A percentile compares a stretch with the other conserved stretches of the same genome.
Evolutionary conservation across 805 yeast genomes (phyloP).

Genomic region (Lachancea kluyveri): DNA sequence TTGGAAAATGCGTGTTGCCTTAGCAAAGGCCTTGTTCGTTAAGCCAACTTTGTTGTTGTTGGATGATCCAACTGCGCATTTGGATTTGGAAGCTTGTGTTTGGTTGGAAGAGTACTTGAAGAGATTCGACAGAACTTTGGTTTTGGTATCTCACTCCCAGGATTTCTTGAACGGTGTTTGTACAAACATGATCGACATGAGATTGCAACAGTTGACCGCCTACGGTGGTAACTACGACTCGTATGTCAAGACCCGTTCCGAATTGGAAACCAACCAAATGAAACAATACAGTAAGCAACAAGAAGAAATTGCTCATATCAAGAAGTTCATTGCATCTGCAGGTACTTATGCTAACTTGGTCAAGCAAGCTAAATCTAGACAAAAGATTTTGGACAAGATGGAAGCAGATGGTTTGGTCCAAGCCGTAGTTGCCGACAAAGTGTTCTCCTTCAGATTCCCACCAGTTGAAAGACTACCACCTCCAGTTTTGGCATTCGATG

Average conservation of each 20-base stretch:
- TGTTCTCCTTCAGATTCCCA: conserved; percentile 90
- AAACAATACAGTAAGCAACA: conserved; percentile 96
- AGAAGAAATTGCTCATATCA: conserved; percentile 97
- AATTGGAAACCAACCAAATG: conserved; percentile 95
- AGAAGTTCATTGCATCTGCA: conserved; percentile 98
- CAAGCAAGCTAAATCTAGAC: conserved; percentile 98
- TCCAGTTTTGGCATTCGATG: conserved; percentile 95
- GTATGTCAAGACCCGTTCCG: conserved; percentile 88
- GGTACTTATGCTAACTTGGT: conserved; percentile 99
- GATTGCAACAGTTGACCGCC: conserved; percentile 62
- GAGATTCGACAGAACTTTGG: conserved; percentile 88
- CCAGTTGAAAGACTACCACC: conserved; percentile 97
- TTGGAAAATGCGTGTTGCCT: conserved; percentile 99
- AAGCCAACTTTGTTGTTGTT: conserved; percentile 91
- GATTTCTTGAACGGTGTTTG: conserved; percentile 99
- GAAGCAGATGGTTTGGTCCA: conserved; percentile 97
- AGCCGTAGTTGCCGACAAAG: conserved; percentile 89
- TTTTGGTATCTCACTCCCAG: conserved; percentile 94
- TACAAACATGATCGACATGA: conserved; percentile 97
- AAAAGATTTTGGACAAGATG: conserved; percentile 98
- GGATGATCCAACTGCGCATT: conserved; percentile 99
- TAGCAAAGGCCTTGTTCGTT: conserved; percentile 95
- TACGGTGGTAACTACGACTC: conserved; percentile 99
- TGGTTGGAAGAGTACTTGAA: conserved; percentile 98
- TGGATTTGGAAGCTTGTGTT: conserved; percentile 98